Conservation (phyloP, 257 asterid species). For the Cinchona pubescens region DNA sequence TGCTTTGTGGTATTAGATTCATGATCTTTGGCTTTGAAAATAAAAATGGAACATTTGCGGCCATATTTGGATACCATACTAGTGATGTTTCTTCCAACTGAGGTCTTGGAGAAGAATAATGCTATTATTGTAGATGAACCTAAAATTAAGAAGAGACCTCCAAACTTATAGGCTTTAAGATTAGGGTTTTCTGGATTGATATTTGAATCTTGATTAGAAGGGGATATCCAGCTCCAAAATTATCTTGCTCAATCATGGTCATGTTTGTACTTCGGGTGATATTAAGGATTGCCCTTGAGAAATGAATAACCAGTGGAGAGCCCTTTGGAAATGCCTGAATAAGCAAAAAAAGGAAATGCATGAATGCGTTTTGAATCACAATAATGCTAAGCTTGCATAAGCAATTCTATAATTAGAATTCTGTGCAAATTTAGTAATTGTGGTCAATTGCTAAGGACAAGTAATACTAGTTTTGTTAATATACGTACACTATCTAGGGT, state of each 20-base stretch:
- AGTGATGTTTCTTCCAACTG: conserved; percentile 23
- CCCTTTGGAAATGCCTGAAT: conserved; percentile 45
- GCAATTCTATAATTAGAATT: too few relatives aligned
- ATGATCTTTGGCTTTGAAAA: not conserved
- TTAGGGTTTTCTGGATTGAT: conserved; percentile 39
- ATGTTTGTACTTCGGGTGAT: conserved; percentile 36
- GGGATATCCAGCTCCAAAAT: conserved; percentile 44
- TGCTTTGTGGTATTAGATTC: too few relatives aligned
- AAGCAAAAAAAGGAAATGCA: too few relatives aligned
- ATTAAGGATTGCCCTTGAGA: conserved; percentile 46
- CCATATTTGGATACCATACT: not conserved
- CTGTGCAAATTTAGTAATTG: too few relatives aligned
- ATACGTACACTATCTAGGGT: too few relatives aligned
- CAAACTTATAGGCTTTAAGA: conserved; percentile 37
- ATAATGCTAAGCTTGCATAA: too few relatives aligned
- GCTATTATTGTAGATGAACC: conserved; percentile 41
- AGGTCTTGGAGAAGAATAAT: conserved; percentile 33
- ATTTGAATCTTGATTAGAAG: conserved; percentile 38
- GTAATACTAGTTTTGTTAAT: too few relatives aligned
- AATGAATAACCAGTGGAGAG: conserved; percentile 32
- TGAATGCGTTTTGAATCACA: too few relatives aligned
- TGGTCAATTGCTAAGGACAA: too few relatives aligned
- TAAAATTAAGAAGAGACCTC: conserved; percentile 47
- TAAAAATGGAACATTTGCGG: not conserved
- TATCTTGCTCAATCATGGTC: conserved; percentile 25